These are phyloP conservation scores for Carex kokanica DNA, from an alignment of 176 grass and related monocot genomes.

Conservation along the genomic window DNA sequence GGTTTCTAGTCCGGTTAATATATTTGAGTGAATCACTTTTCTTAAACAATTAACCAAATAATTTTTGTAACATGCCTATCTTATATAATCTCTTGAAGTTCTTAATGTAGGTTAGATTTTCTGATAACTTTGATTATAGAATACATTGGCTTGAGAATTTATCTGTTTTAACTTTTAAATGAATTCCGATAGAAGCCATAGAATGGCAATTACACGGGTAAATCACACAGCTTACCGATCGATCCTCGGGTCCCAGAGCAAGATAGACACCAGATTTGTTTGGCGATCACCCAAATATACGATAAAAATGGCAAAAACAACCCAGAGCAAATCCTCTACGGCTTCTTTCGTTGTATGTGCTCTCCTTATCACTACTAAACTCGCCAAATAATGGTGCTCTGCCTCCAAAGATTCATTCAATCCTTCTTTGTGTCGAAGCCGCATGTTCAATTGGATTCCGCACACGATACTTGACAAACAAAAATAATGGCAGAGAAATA, in stretches of 20 bases:
- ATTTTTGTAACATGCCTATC: too few species aligned
- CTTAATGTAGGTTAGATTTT: too few species aligned
- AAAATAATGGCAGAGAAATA: background rate
- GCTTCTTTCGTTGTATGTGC: conserved; percentile 19
- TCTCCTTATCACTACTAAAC: background rate
- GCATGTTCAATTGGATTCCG: background rate
- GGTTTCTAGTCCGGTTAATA: too few species aligned
- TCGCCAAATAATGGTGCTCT: background rate
- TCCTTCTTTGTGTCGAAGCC: conserved; percentile 1
- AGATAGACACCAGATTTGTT: conserved; percentile 22
- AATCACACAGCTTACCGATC: conserved; percentile 9
- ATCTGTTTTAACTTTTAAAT: background rate
- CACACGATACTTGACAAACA: background rate
- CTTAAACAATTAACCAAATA: too few species aligned
- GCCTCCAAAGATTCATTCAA: background rate
- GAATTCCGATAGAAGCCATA: background rate
- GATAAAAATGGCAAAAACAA: conserved; percentile 9
- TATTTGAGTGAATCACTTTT: too few species aligned
- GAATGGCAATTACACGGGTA: background rate
- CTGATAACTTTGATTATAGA: background rate
- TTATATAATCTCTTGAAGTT: too few species aligned
- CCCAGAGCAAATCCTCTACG: conserved; percentile 13
- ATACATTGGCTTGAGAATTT: background rate
- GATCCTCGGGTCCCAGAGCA: conserved; percentile 24
- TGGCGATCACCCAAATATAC: conserved; percentile 23